Conservation (phyloP, 1,284 basidiomycete species). For the Microbotryum intermedium region DNA sequence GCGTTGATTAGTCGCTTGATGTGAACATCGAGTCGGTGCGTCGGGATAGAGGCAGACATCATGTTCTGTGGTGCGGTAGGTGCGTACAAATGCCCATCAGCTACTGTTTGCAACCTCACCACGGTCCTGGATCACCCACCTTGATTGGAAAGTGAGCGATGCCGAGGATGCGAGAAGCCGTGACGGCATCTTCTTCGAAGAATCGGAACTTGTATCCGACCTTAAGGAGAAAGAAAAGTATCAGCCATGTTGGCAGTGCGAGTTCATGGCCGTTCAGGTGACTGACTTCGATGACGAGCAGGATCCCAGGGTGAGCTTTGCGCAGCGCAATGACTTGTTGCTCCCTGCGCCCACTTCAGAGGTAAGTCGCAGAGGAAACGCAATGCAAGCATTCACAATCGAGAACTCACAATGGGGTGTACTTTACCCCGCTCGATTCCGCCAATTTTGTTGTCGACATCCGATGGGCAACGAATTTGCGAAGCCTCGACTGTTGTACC, state of each 20-base stretch:
- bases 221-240: background rate
- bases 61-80: conserved; percentile 13
- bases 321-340: conserved; percentile 32
- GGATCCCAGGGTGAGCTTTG: conserved; percentile 27
- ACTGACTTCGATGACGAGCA: conserved; percentile 30
- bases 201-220: conserved; percentile 29
- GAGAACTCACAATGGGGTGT: conserved; percentile 27
- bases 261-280: conserved; percentile 25
- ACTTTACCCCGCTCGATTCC: conserved; percentile 20
- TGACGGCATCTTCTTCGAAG: conserved; percentile 30
- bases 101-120: background rate
- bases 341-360: conserved; percentile 7
- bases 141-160: conserved; percentile 26
- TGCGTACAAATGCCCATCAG: background rate
- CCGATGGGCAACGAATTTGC: conserved; percentile 8
- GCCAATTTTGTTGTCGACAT: background rate
- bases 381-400: background rate
- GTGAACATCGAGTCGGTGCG: conserved; percentile 62
- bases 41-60: conserved; percentile 22
- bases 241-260: too few relatives aligned
- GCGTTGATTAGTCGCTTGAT: conserved; percentile 81
- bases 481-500: background rate
- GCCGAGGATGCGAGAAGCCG: conserved; percentile 21
- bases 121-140: background rate
- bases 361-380: background rate